Percentiles rank a stretch among this genome's conserved stretches.
These are phyloP conservation scores for Aspergillus quadricinctus DNA, from an alignment of 2,329 filamentous ascomycete species.

Conservation along the genomic window DNA sequence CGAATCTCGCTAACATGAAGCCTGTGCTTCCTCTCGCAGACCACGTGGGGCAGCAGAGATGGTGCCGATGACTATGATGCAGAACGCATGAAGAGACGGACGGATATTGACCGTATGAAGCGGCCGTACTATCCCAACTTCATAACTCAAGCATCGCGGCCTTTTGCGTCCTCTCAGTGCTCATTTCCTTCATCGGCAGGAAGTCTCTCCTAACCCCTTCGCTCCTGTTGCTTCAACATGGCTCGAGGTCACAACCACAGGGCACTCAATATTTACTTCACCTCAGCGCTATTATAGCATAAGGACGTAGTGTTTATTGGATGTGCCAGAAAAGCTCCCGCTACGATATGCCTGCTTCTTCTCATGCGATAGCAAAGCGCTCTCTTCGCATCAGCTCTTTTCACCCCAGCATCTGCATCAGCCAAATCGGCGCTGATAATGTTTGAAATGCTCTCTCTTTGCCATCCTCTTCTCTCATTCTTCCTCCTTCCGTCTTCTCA, in stretches of 20 bases:
- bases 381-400: neutral
- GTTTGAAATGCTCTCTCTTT: neutral
- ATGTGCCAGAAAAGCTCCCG: neutral
- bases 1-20: neutral
- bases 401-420: neutral
- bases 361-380: neutral
- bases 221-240: neutral
- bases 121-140: constrained; percentile 29
- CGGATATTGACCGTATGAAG: constrained; percentile 32
- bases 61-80: constrained; percentile 83
- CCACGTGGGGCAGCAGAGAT: constrained; percentile 90
- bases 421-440: neutral
- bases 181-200: neutral
- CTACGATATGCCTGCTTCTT: neutral
- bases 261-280: neutral
- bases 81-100: constrained; percentile 56
- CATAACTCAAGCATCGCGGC: constrained; percentile 23
- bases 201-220: neutral
- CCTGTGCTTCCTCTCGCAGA: constrained; percentile 51
- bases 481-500: neutral
- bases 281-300: neutral
- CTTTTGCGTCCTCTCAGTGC: neutral
- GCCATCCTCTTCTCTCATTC: neutral
- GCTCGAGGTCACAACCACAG: neutral
- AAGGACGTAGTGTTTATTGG: neutral